Evolutionary conservation across 2,329 filamentous ascomycete species (phyloP), one percentile per base, ranked within the genome.

Genomic region (Botrytis paeoniae): DNA sequence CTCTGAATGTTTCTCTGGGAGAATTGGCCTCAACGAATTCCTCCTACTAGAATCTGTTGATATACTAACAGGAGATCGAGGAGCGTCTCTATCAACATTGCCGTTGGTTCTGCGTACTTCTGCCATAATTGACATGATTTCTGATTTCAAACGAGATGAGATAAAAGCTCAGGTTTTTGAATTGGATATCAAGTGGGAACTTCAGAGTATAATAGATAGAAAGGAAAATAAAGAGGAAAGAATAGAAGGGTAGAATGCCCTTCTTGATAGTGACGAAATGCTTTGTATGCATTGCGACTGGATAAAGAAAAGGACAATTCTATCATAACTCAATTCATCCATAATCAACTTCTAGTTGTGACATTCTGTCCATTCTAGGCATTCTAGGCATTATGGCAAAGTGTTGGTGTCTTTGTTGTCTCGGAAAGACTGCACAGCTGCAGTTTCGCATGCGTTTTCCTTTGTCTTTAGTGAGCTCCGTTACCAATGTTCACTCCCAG

Each of bases 271-370:
- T 69, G 71, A 73, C 48, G 35, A 73, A 75, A 77, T 73, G 77
- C 79, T 80, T 80, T 80, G 78, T 80, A 75, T 76, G 77, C 76
- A 78, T 70, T 60, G 63, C 69, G 77, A 77, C 80, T 79, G 77
- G 75, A 80, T 77, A 72, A 72, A 73, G 63, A 75, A 75, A 72
- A 77, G 77, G 78, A 80, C 79, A 80, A 80, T 80, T 78, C 78
- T 78, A 73, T 76, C 76, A 73, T 76, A 73, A 72, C 74, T 77
- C 74, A 76, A 77, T 71, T 70, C 72, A 65, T 71, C 74, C 76
- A 74, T 74, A 65, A 66, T 69, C 73, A 78, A 70, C 69, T 75
- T 45, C 70, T 75, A 65, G 76, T 74, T 75, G 76, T 70, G 73
- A 77, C 76, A 80, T 80, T 78, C 78, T 78, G 77, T 76, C 75